Conservation (phyloP, 352 stramenopile genomes). For the Phytopythium kandeliae region DNA sequence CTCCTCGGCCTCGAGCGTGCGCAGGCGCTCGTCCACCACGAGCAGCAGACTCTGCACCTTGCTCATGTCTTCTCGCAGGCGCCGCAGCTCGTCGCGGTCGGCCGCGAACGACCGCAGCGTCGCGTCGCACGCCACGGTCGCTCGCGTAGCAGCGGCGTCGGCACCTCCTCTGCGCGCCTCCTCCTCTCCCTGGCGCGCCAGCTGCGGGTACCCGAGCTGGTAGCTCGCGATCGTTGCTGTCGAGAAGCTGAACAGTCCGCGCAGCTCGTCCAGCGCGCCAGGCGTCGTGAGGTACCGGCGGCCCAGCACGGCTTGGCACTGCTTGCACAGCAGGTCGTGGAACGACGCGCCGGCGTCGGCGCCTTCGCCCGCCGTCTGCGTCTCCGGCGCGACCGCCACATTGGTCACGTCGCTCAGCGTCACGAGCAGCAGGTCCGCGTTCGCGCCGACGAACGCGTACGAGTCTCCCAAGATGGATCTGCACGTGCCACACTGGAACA, state of each 20-base stretch:
- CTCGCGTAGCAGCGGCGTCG: constrained; percentile 11
- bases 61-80: constrained; percentile 61
- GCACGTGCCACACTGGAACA: constrained; percentile 83
- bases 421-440: constrained; percentile 59
- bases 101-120: constrained; percentile 33
- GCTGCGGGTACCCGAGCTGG: constrained; percentile 59
- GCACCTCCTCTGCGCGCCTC: too few relatives aligned
- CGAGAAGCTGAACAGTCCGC: constrained; percentile 66
- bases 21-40: constrained; percentile 64
- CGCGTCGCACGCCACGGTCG: constrained; percentile 23
- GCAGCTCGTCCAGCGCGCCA: constrained; percentile 47
- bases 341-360: constrained; percentile 67
- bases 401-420: constrained; percentile 74
- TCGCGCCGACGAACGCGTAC: constrained; percentile 78
- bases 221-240: constrained; percentile 74
- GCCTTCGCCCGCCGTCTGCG: constrained; percentile 42
- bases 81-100: constrained; percentile 44
- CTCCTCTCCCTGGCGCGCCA: constrained; percentile 4
- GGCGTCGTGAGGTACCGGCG: constrained; percentile 75
- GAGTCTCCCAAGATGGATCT: constrained; percentile 81
- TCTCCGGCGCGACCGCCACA: constrained; percentile 31
- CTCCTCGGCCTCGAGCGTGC: constrained; percentile 49
- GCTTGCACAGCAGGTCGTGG: constrained; percentile 68
- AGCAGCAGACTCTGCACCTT: constrained; percentile 77
- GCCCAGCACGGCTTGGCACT: constrained; percentile 76